Conservation (phyloP, 768 basidiomycete genomes). For the Lyophyllum semitale region DNA sequence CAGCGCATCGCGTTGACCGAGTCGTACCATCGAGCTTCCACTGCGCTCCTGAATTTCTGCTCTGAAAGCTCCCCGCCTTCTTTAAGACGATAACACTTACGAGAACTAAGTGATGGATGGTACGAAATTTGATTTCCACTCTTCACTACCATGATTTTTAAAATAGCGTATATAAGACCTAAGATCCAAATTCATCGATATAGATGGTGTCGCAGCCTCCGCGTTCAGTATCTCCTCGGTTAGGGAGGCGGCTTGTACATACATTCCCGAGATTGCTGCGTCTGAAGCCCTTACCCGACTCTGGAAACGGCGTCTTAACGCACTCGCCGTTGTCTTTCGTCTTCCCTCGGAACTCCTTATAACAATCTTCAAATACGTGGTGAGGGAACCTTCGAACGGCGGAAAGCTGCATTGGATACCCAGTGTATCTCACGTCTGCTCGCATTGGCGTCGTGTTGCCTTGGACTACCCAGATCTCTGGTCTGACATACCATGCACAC, state of each 20-base stretch:
- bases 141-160: neutral
- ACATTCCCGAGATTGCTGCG: neutral
- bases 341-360: constrained; percentile 10
- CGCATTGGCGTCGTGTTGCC: constrained; percentile 8
- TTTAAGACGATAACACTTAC: too few relatives aligned
- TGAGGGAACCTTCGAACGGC: neutral
- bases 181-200: neutral
- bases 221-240: neutral
- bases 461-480: constrained; percentile 5
- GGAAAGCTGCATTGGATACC: neutral
- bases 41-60: too few relatives aligned
- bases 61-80: too few relatives aligned
- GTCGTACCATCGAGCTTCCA: too few relatives aligned
- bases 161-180: neutral
- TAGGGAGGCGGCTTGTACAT: constrained; percentile 9
- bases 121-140: neutral
- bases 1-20: too few relatives aligned
- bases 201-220: neutral
- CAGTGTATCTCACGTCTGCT: constrained; percentile 10
- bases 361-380: constrained; percentile 5
- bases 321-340: constrained; percentile 3
- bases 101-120: neutral
- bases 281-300: neutral
- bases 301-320: constrained; percentile 6
- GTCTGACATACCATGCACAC: constrained; percentile 2